Evolutionary conservation across 208 protist species (phyloP).

Genomic region (Acanthamoeba quina): DNA sequence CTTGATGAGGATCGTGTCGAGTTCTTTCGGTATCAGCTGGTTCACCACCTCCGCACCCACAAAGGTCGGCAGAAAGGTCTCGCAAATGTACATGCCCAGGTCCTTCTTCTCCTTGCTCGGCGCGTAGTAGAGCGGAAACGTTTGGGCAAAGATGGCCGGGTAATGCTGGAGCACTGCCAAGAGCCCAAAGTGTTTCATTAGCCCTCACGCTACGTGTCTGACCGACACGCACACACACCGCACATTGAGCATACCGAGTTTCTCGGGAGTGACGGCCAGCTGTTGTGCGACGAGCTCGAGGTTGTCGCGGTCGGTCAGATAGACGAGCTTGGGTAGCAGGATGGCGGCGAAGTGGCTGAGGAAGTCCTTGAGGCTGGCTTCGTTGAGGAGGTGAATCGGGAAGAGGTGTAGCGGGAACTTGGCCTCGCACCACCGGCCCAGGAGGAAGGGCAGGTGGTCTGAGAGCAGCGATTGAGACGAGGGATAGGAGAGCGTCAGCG

Average conservation of each 20-base stretch:
- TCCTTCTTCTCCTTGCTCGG: conserved; percentile 72
- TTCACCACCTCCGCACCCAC: conserved; percentile 37
- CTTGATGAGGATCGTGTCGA: conserved; percentile 64
- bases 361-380: conserved; percentile 60
- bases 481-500: conserved; percentile 8
- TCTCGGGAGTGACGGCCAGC: conserved; percentile 5
- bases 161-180: conserved; percentile 33
- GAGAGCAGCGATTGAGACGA: conserved; percentile 14
- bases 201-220: not conserved
- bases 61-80: conserved; percentile 44
- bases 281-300: conserved; percentile 33
- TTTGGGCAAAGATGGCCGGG: conserved; percentile 65
- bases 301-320: conserved; percentile 60
- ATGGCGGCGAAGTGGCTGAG: conserved; percentile 11
- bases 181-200: not conserved
- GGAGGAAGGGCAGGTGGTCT: conserved; percentile 59
- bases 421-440: conserved; percentile 51
- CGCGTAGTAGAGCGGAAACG: conserved; percentile 70
- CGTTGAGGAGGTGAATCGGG: conserved; percentile 47
- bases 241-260: not conserved
- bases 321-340: conserved; percentile 69
- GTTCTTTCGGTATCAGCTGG: conserved; percentile 43
- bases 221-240: not conserved
- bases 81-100: conserved; percentile 60
- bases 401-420: conserved; percentile 54